These are phyloP conservation scores for Butyriboletus loyo DNA, from an alignment of 768 basidiomycete species.

Conservation along the genomic window DNA sequence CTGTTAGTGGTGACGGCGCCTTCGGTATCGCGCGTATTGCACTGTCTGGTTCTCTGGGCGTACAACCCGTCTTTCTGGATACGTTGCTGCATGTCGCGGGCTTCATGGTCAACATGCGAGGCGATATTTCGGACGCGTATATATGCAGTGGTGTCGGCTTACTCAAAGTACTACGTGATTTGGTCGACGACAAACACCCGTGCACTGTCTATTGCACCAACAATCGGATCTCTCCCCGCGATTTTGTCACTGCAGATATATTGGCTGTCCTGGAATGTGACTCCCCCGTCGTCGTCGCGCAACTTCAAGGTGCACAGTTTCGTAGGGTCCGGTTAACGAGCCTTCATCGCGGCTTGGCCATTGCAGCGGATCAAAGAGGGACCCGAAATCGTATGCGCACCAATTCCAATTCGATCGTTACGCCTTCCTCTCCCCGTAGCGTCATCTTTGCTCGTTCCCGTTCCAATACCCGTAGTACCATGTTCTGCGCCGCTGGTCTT, in stretches of 20 bases:
- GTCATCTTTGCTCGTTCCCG: slow-evolving; percentile 30
- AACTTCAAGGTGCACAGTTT: slow-evolving; percentile 57
- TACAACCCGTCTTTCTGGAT: slow-evolving; percentile 61
- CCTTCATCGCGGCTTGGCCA: slow-evolving; percentile 45
- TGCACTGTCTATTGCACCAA: slow-evolving; percentile 55
- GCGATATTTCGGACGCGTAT: slow-evolving; percentile 49
- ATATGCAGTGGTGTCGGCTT: slow-evolving; percentile 58
- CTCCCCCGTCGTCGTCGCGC: slow-evolving; percentile 47
- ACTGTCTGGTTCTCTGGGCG: slow-evolving; percentile 41
- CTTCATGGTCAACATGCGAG: slow-evolving; percentile 62
- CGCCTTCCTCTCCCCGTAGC: slow-evolving; percentile 24
- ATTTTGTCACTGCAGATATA: slow-evolving; percentile 48
- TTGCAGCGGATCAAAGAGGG: slow-evolving; percentile 25
- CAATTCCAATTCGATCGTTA: slow-evolving; percentile 27
- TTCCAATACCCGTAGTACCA: slow-evolving; percentile 22
- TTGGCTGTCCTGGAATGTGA: slow-evolving; percentile 44
- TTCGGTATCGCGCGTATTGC: slow-evolving; percentile 51
- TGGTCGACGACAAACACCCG: slow-evolving; percentile 37
- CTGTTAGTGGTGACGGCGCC: slow-evolving; percentile 44
- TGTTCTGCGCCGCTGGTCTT: neutral
- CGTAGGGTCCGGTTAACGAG: slow-evolving; percentile 50
- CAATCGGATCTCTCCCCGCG: slow-evolving; percentile 41
- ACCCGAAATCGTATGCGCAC: slow-evolving; percentile 19
- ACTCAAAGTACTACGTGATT: slow-evolving; percentile 44
- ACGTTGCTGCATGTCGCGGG: slow-evolving; percentile 68